phyloP scores from a whole-genome alignment of 139 green algal genomes.

The Haematococcus sp. region DNA sequence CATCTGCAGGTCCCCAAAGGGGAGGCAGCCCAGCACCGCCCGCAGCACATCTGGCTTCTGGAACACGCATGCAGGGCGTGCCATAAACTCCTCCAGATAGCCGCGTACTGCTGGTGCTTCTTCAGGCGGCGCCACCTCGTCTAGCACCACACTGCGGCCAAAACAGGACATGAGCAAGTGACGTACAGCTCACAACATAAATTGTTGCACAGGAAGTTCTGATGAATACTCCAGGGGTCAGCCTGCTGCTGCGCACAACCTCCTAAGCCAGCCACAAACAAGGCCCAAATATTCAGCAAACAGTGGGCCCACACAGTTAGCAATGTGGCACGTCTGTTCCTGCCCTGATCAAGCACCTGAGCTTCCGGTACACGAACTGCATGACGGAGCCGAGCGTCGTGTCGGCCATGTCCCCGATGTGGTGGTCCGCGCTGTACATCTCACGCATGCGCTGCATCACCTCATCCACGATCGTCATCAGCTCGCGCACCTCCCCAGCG shows the following conservation, averaged over 20 bases:
- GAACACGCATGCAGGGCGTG: conserved; percentile 38
- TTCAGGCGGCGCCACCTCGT: conserved; percentile 4
- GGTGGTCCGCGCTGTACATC: conserved; percentile 35
- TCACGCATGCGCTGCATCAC: conserved; percentile 49
- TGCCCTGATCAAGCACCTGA: too few relatives aligned
- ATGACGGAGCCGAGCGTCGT: conserved; percentile 44
- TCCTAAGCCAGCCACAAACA: too few relatives aligned
- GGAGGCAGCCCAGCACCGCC: conserved; percentile 46
- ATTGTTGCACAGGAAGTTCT: not conserved
- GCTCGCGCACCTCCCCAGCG: not conserved
- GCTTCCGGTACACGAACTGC: conserved; percentile 55
- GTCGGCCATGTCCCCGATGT: conserved; percentile 42
- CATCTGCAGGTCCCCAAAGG: conserved; percentile 46
- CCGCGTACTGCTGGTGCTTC: conserved; percentile 20
- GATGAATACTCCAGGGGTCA: not conserved
- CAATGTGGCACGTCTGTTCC: too few relatives aligned
- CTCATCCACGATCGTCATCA: conserved; percentile 46
- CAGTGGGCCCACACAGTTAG: too few relatives aligned
- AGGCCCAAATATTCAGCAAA: too few relatives aligned
- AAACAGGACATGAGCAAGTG: not conserved
- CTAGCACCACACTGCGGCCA: conserved; percentile 15
- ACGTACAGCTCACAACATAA: not conserved
- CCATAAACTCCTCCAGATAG: conserved; percentile 46
- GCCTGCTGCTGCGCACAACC: too few relatives aligned
- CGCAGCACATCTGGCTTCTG: conserved; percentile 46